Percentiles rank a stretch among this genome's conserved stretches.
Conservation (phyloP, 2,329 filamentous ascomycete genomes). For the Fusarium sp. region DNA sequence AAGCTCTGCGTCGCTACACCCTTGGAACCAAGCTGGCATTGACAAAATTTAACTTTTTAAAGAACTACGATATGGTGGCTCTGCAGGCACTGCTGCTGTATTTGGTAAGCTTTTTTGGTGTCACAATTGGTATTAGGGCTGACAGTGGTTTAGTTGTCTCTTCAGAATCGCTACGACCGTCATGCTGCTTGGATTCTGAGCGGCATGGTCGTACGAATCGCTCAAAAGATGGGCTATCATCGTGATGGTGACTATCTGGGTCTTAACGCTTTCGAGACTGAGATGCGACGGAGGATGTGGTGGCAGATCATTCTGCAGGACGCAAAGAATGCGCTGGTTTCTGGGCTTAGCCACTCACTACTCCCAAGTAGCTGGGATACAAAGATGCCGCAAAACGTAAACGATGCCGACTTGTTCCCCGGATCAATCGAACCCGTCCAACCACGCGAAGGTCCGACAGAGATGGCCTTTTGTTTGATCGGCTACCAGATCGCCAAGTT, state of each 20-base stretch:
- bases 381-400: slow-evolving; percentile 67
- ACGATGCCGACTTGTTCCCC: slow-evolving; percentile 69
- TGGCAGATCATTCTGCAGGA: slow-evolving; percentile 73
- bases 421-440: slow-evolving; percentile 64
- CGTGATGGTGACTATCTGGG: slow-evolving; percentile 69
- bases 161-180: slow-evolving; percentile 69
- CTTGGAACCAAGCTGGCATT: slow-evolving; percentile 64
- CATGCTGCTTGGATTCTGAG: slow-evolving; percentile 72
- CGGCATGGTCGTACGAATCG: slow-evolving; percentile 71
- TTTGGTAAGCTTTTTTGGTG: slow-evolving; percentile 55
- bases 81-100: slow-evolving; percentile 71
- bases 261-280: slow-evolving; percentile 71
- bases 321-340: slow-evolving; percentile 67
- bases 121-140: slow-evolving; percentile 23
- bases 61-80: slow-evolving; percentile 67
- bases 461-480: slow-evolving; percentile 70
- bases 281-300: slow-evolving; percentile 77
- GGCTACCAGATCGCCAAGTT: slow-evolving; percentile 64
- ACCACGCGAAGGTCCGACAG: slow-evolving; percentile 67
- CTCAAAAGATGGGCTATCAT: slow-evolving; percentile 75
- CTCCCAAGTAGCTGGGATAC: slow-evolving; percentile 68
- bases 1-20: slow-evolving; percentile 65
- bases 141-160: slow-evolving; percentile 58
- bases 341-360: slow-evolving; percentile 66
- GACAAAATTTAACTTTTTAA: slow-evolving; percentile 67